A percentile compares a stretch with the other conserved stretches of the same genome.
phyloP scores from a whole-genome alignment of 164 flowering plant species.

The Tetracentron sinense region DNA sequence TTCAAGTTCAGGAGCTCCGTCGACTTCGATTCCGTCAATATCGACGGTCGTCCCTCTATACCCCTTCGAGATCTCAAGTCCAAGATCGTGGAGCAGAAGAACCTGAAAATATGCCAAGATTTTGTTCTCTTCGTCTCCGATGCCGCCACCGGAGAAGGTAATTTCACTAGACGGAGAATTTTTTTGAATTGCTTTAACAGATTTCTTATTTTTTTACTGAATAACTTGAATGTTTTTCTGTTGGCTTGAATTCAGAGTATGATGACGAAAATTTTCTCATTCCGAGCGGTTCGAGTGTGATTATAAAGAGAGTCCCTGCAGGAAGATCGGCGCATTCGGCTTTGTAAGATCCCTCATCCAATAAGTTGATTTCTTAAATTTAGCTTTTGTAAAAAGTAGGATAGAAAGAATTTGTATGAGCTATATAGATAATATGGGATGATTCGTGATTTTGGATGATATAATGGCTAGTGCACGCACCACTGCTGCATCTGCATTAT shows the following conservation, averaged over 20 bases:
- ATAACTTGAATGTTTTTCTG: background rate
- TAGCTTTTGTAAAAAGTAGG: background rate
- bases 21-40: constrained; percentile 49
- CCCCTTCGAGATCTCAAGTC: constrained; percentile 52
- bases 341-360: constrained; percentile 25
- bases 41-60: constrained; percentile 41
- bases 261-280: constrained; percentile 39
- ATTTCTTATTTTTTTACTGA: background rate
- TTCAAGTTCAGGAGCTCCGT: constrained; percentile 68
- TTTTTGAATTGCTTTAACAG: background rate
- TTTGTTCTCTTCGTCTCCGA: constrained; percentile 66
- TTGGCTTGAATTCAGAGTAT: constrained; percentile 37
- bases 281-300: constrained; percentile 57
- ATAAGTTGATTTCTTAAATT: background rate
- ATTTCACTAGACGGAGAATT: background rate
- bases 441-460: too few relatives aligned
- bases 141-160: constrained; percentile 53
- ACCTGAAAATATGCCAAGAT: constrained; percentile 42
- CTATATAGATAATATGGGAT: too few relatives aligned
- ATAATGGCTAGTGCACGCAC: too few relatives aligned
- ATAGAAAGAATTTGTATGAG: too few relatives aligned
- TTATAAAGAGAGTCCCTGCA: constrained; percentile 71
- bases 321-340: constrained; percentile 29
- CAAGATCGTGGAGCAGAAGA: constrained; percentile 37
- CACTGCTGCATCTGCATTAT: background rate